Evolutionary conservation across 257 asterid genomes (phyloP).

Genomic region (Rauvolfia tetraphylla): DNA sequence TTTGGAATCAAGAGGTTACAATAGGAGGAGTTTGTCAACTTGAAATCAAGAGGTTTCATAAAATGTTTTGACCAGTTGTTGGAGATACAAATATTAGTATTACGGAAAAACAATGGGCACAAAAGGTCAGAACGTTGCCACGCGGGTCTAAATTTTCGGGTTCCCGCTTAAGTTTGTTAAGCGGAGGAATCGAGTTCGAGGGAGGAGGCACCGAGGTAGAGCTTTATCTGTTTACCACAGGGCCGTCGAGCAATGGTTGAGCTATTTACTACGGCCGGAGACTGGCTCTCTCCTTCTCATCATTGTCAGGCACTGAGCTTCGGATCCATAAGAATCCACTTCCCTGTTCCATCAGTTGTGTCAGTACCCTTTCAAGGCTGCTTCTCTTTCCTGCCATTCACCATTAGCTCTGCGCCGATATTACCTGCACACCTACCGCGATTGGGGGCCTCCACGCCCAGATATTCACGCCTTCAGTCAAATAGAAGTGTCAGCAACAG

Average conservation of each 20-base stretch:
- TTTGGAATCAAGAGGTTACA: too few relatives aligned
- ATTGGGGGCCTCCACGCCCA: background rate
- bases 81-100: background rate
- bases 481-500: slow-evolving; percentile 16
- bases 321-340: background rate
- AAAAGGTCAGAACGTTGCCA: too few relatives aligned
- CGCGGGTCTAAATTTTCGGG: too few relatives aligned
- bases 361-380: slow-evolving; percentile 6
- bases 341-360: slow-evolving; percentile 1
- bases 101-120: too few relatives aligned
- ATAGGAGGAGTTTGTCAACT: too few relatives aligned
- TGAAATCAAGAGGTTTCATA: too few relatives aligned
- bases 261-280: slow-evolving; percentile 8
- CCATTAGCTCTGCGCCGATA: background rate
- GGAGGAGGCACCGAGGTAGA: too few relatives aligned
- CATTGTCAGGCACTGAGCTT: background rate
- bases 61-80: background rate
- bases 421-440: background rate
- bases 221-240: too few relatives aligned
- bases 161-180: too few relatives aligned
- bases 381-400: slow-evolving; percentile 10
- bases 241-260: slow-evolving; percentile 29
- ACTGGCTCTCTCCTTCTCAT: slow-evolving; percentile 10
- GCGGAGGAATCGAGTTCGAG: too few relatives aligned
- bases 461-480: slow-evolving; percentile 25